These are phyloP conservation scores for Hevea brasiliensis DNA, from an alignment of 345 rosid species.

Conservation along the genomic window DNA sequence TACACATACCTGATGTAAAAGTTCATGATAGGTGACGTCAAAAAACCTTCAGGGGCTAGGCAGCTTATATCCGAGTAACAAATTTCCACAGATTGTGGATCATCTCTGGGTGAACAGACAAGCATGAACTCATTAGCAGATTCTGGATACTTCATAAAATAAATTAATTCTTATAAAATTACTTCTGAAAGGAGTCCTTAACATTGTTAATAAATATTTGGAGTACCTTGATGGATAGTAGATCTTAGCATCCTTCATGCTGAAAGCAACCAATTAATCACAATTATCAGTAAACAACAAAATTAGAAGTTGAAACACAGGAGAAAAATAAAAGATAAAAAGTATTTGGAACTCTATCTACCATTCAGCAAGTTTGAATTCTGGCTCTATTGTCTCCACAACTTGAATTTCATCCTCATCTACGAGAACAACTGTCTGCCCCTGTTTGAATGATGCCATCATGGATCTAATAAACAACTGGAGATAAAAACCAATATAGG, in stretches of 20 bases:
- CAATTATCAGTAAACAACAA: conserved; percentile 14
- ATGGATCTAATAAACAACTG: conserved; percentile 7
- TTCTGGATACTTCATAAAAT: conserved; percentile 4
- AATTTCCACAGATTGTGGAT: conserved; percentile 62
- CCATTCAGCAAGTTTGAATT: conserved; percentile 50
- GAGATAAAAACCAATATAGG: conserved; percentile 1
- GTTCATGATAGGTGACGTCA: conserved; percentile 81
- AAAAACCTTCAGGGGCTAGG: conserved; percentile 61
- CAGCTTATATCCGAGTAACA: conserved; percentile 57
- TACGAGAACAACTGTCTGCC: conserved; percentile 48
- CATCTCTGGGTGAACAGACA: conserved; percentile 54
- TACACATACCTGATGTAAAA: conserved; percentile 69
- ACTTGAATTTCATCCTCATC: conserved; percentile 67
- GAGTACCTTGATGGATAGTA: conserved; percentile 68
- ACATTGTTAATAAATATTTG: not conserved
- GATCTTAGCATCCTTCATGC: conserved; percentile 52
- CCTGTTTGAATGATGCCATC: conserved; percentile 34
- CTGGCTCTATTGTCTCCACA: conserved; percentile 32
- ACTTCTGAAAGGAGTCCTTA: not conserved
- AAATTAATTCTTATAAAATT: conserved; percentile 1
- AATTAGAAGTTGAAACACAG: not conserved
- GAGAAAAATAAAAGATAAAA: not conserved
- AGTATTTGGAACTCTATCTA: conserved; percentile 22
- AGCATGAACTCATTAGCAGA: conserved; percentile 12
- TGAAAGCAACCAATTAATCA: conserved; percentile 36